These are phyloP conservation scores for Escallonia rubra DNA, from an alignment of 129 eudicot species.

Conservation along the genomic window DNA sequence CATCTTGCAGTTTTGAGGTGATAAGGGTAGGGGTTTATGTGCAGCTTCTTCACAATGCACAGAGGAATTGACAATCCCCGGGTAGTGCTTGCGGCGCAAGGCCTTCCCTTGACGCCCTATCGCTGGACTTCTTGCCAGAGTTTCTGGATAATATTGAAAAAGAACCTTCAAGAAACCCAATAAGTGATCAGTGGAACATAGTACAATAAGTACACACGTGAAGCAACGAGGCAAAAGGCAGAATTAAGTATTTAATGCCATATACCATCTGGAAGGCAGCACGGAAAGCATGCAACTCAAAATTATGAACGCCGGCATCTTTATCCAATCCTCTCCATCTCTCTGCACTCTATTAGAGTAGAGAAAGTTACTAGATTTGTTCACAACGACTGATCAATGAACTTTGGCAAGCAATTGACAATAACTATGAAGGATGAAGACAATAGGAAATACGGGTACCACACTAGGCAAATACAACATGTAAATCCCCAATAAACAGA, in stretches of 20 bases:
- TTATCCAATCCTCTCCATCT: slow-evolving; percentile 64
- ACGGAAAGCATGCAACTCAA: slow-evolving; percentile 90
- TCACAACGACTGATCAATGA: not conserved
- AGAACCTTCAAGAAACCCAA: slow-evolving; percentile 47
- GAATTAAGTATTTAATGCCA: not conserved
- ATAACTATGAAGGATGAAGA: too few species aligned
- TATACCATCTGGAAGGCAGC: slow-evolving; percentile 93
- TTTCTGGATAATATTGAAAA: slow-evolving; percentile 52
- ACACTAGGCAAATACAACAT: too few species aligned
- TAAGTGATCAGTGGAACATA: slow-evolving; percentile 11
- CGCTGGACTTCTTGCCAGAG: slow-evolving; percentile 48
- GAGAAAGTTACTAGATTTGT: not conserved
- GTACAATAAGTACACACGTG: not conserved
- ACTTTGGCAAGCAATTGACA: not conserved
- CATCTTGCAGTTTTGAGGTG: slow-evolving; percentile 8
- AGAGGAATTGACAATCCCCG: slow-evolving; percentile 14
- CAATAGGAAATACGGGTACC: too few species aligned
- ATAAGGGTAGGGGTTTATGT: slow-evolving; percentile 11
- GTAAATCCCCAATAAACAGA: too few species aligned
- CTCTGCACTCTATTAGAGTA: slow-evolving; percentile 72
- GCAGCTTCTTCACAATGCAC: slow-evolving; percentile 15
- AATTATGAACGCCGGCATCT: slow-evolving; percentile 70
- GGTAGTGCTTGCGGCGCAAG: slow-evolving; percentile 64
- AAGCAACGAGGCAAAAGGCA: not conserved
- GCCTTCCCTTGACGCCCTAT: slow-evolving; percentile 94